Base-by-base conservation (phyloP, 139 green algal genomes). In the Chlorella vulgaris region DNA sequence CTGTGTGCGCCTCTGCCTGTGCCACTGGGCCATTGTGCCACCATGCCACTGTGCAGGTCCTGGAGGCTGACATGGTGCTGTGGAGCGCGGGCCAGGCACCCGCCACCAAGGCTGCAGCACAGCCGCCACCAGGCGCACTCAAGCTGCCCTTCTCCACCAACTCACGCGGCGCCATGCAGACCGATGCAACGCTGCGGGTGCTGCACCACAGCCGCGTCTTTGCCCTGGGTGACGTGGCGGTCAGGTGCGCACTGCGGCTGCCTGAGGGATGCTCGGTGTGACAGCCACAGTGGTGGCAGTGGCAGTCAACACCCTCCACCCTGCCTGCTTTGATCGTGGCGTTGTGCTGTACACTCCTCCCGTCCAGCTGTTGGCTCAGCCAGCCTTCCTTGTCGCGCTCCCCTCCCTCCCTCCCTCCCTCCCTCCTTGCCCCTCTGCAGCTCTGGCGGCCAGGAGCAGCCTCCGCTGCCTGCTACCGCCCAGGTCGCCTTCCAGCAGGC, bases 401-500 rank as follows among this genome's bases (percentile, higher is more conserved):
- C 65, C 15, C 36, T 29, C 3, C 38, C 66, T 6, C 38, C 26
- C 4, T 24, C 38, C 43, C 6, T 3, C 42, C 43, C 31, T 28
- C 39, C 28, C 40, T 61, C 1, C 68, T n/a, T 62, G 13, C 24
- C 53, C 39, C 15, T 18, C 36, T 39, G 73, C 73, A 60, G 47
- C 58, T 18, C 13, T 2, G 65, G 77, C 35, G 77, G n/a, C 2
- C 28, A 4, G 2, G 63, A 69, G 47, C 43, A 53, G 51, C 51
- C 53, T 36, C 38, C 33, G 6, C 85, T 94, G 43, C 89, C 92
- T 8, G 85, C 88, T 58, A 97, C 92, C 26, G 91, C 90, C 31
- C 95, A 99, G 89, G 96, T 99, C 19, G 96, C 96, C 0, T 98
- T 99, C 86, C 96, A 99, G 86, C 94, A 98, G 80, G 94, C 96